Conservation (phyloP, 106 monocot genomes). For the Xerophyta viscosa region DNA sequence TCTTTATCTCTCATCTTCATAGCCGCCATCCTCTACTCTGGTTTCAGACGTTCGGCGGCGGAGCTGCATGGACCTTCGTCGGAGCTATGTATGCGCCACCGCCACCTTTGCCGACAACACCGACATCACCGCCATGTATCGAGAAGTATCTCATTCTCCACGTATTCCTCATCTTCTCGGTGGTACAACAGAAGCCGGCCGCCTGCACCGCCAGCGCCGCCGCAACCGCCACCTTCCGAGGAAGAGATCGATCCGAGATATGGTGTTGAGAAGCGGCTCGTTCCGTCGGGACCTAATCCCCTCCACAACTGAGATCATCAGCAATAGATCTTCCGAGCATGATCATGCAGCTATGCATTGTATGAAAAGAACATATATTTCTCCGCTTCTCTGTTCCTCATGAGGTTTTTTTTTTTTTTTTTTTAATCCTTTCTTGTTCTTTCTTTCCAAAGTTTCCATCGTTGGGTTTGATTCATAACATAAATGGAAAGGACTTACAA, state of each 20-base stretch:
- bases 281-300: conserved; percentile 11
- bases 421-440: conserved; percentile 20
- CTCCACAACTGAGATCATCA: conserved; percentile 12
- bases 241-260: conserved; percentile 20
- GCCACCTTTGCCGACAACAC: conserved; percentile 8
- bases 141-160: neutral
- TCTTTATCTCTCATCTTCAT: too few species aligned
- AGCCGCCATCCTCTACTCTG: too few species aligned
- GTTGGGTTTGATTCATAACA: neutral
- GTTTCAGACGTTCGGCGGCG: too few species aligned
- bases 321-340: too few species aligned
- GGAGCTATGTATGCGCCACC: neutral
- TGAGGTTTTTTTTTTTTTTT: too few species aligned
- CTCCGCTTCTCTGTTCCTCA: too few species aligned
- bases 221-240: neutral
- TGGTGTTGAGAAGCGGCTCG: conserved; percentile 17
- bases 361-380: too few species aligned
- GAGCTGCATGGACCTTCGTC: neutral
- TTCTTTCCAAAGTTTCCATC: conserved; percentile 14
- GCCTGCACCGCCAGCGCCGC: too few species aligned
- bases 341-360: too few species aligned
- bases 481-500: conserved; percentile 23
- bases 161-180: neutral
- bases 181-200: neutral
- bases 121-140: conserved; percentile 2